phyloP scores from a whole-genome alignment of 108 stramenopile species.

The Fistulifera pelliculosa region DNA sequence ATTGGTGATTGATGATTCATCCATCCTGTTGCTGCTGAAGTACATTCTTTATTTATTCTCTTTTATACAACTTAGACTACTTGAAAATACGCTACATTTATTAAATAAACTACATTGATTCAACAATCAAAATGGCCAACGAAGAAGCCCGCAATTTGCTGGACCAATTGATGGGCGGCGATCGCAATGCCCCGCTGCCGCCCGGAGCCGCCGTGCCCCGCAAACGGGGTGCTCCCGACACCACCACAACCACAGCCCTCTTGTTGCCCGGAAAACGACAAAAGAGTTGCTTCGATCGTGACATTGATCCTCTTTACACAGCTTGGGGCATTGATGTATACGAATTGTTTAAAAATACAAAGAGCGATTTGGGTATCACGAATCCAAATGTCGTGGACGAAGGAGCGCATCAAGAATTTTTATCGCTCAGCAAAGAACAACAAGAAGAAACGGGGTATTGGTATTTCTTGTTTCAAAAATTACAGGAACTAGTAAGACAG shows the following conservation, averaged over 20 bases:
- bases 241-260: constrained; percentile 8
- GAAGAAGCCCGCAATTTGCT: constrained; percentile 72
- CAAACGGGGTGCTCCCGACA: constrained; percentile 14
- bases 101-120: not conserved
- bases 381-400: constrained; percentile 63
- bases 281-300: constrained; percentile 74
- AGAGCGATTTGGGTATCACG: constrained; percentile 57
- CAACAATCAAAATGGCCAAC: constrained; percentile 22
- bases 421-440: constrained; percentile 51
- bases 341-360: constrained; percentile 85
- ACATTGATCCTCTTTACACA: constrained; percentile 78
- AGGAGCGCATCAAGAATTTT: constrained; percentile 62
- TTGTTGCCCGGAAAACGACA: constrained; percentile 33
- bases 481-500: constrained; percentile 62
- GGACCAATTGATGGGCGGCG: constrained; percentile 81
- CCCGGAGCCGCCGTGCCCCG: constrained; percentile 36
- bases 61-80: too few species aligned
- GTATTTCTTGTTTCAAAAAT: constrained; percentile 54
- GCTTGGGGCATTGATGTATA: constrained; percentile 86
- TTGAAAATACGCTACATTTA: too few species aligned
- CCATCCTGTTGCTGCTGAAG: too few species aligned
- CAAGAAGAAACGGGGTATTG: constrained; percentile 73
- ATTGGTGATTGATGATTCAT: too few species aligned
- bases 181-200: constrained; percentile 70
- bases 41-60: too few species aligned